Percentiles rank a stretch among this genome's conserved stretches.
These are phyloP conservation scores for Rheum nobile DNA, from an alignment of 148 eudicot species.

Conservation along the genomic window DNA sequence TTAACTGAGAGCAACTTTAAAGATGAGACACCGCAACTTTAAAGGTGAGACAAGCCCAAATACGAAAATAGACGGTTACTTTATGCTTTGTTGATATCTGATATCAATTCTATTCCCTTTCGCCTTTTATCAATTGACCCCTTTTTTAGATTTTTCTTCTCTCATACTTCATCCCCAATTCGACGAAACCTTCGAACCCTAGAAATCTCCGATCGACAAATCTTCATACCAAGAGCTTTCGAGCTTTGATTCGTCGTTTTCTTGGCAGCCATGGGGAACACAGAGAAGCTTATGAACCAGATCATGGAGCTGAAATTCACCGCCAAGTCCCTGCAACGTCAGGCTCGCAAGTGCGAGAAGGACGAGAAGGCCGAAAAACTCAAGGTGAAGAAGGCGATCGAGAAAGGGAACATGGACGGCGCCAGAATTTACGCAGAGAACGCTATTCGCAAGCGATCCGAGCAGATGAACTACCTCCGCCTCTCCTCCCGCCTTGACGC, in stretches of 20 bases:
- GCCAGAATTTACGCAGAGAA: constrained; percentile 18
- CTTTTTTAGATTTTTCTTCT: neutral
- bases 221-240: neutral
- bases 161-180: neutral
- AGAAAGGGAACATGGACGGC: constrained; percentile 12
- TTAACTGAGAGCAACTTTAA: too few relatives aligned
- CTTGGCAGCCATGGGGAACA: constrained; percentile 6
- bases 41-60: neutral
- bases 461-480: constrained; percentile 17
- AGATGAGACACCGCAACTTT: too few relatives aligned
- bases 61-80: neutral
- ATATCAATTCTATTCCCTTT: neutral
- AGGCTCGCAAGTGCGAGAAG: constrained; percentile 17
- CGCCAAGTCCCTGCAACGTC: constrained; percentile 16
- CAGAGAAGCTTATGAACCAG: constrained; percentile 14
- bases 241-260: neutral
- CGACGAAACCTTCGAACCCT: neutral
- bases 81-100: neutral
- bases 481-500: constrained; percentile 15
- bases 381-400: constrained; percentile 16
- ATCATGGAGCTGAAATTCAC: constrained; percentile 18
- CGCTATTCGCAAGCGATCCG: constrained; percentile 12
- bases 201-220: neutral
- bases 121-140: neutral
- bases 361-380: constrained; percentile 15